Evolutionary conservation across 192 early-diverging fungal species (phyloP), one percentile per base, ranked within the genome.

Genomic region (Coemansia sp.): DNA sequence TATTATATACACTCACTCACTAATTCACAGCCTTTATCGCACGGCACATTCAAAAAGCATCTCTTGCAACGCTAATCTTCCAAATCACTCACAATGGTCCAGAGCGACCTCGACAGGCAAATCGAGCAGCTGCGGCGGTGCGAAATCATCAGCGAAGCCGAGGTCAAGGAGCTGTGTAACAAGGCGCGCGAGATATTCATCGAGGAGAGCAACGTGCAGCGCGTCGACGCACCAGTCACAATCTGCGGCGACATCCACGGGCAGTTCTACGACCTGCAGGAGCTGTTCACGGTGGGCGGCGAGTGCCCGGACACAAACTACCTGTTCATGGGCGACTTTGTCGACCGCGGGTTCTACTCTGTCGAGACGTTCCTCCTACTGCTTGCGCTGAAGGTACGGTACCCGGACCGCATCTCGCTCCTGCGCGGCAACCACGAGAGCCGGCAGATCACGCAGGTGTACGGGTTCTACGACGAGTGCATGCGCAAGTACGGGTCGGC

Each of bases 391-490:
- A 99, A 99, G 76, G 86, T 85, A 55, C 87, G 93, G 61, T 93
- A 91, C 80, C 86, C 87, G n/a, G 92, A 98, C 70, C 85, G 93
- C 53, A 94, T 98, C 38, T 93, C 92, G 22, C 80, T 97, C 46
- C 85, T 96, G 65, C 87, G 94, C 30, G 94, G 94, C 62, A 96
- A 96, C 82, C 92, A 95, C 78, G 92, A 95, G 77, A 86, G 83
- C 49, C 67, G 93, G 59, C 94, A 97, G 71, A 94, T 96, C 58
- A 96, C 92, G n/a, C 95, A 97, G 77, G 94, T 98, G 19, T 98
- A 98, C 71, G 94, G 94, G 46, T 96, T 98, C 66, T 96, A 98
- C 69, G 96, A 98, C 69, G 93, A 96, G 65, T 96, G 93, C 71
- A 77, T 95, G 74, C 86, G 92, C 59, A 97, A 97, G 75, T 97